Evolutionary conservation across 2,329 filamentous ascomycete genomes (phyloP).

Genomic region (Sporothrix pseudoabietina): DNA sequence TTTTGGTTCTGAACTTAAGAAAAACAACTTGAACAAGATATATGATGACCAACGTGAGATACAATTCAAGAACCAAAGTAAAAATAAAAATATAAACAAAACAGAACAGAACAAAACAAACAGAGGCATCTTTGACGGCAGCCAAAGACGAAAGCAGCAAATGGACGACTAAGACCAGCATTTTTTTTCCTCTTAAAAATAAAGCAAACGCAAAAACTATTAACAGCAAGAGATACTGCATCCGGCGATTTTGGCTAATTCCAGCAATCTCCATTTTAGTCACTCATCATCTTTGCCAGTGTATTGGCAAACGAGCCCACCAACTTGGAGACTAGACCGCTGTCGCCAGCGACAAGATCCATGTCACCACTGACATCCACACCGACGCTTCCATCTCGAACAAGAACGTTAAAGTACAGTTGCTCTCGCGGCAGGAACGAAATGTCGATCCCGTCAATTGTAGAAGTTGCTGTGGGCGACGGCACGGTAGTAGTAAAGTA

Average conservation of each 20-base stretch:
- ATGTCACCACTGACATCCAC: slow-evolving; percentile 32
- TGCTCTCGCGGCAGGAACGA: slow-evolving; percentile 26
- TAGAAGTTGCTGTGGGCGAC: not conserved
- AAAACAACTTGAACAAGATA: too few relatives aligned
- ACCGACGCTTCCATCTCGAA: slow-evolving; percentile 26
- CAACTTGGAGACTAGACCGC: not conserved
- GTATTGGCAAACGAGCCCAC: not conserved
- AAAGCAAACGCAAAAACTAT: not conserved
- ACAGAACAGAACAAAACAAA: not conserved
- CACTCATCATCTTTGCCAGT: not conserved
- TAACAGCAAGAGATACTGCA: too few relatives aligned
- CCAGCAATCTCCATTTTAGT: not conserved
- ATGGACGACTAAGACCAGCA: not conserved
- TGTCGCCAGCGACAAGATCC: slow-evolving; percentile 26
- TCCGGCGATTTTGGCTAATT: too few relatives aligned
- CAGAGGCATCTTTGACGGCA: not conserved
- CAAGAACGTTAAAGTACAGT: slow-evolving; percentile 33
- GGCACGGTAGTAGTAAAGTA: slow-evolving; percentile 32
- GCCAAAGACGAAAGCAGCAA: too few relatives aligned
- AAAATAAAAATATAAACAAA: not conserved
- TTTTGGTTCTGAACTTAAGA: too few relatives aligned
- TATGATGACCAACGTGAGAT: too few relatives aligned
- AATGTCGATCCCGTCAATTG: slow-evolving; percentile 28
- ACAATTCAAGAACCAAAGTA: not conserved
- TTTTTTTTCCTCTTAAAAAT: not conserved